Base-by-base conservation (phyloP, 768 basidiomycete species). In the Strobilomyces dryophilus region DNA sequence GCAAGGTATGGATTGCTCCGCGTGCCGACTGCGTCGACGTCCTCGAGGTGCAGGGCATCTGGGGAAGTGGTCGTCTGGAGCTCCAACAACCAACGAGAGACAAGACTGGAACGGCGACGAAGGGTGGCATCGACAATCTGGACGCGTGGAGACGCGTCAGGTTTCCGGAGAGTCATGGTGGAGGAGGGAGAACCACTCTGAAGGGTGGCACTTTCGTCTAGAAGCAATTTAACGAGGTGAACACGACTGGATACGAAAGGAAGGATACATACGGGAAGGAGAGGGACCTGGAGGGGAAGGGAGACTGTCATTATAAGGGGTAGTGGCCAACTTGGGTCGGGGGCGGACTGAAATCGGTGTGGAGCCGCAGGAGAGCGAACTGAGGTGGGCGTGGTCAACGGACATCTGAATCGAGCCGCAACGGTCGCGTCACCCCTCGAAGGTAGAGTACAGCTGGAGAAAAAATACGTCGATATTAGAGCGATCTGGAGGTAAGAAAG, bases 41-140 rank as follows among this genome's bases (percentile, higher is more conserved):
- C 52, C 10, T 55, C 57, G 35, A 62, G 52, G 53, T 61, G 57
- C 27, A 57, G 47, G 35, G 57, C 46, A 31, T 61, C 62, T n/a
- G 58, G 50, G 35, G 55, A 42, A 42, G 61, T 54, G 15, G 57
- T 46, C 10, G 61, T 46, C 49, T 71, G 73, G 48, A 76, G 71
- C 20, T 78, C 77, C 3, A 61, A 65, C 17, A 79, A 67, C 77
- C 77, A 79, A n/a, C 64, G 71, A 35, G 75, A 73, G 37, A 77
- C 59, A 47, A 66, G 75, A 55, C 72, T 74, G 15, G 74, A 69
- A 35, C 71, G 70, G 18, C 70, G 72, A 17, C 65, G 67, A 55
- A 73, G 57, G 9, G 55, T 50, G 32, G 55, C 45, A 18, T 68
- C 60, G 26, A 34, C 6, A 45, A 39, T 14, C 27, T 55, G 37